phyloP scores from a whole-genome alignment of 306 rosid genomes.

The cucumber (Cucumis sativus) region Cucumber_9930_V3 NC_026658.2:18006001-18006500 shows the following conservation, averaged over 20 bases:
- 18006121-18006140: neutral
- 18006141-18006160: neutral
- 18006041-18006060: constrained; percentile 80
- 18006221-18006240: constrained; percentile 67
- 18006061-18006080: neutral
- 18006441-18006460: constrained; percentile 95
- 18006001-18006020: constrained; percentile 97
- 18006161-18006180: neutral
- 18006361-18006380: neutral
- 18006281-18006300: constrained; percentile 73
- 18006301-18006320: constrained; percentile 77
- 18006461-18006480: constrained; percentile 83
- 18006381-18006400: neutral
- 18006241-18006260: constrained; percentile 99
- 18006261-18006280: constrained; percentile 95
- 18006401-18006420: constrained; percentile 51
- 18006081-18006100: neutral
- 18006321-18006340: constrained; percentile 1
- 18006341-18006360: neutral
- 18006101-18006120: neutral
- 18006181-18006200: neutral
- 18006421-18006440: constrained; percentile 98
- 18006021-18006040: constrained; percentile 99
- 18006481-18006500: constrained; percentile 82
- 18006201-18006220: neutral